Percentiles rank a stretch among this genome's conserved stretches.
These are phyloP conservation scores for Limnomonas spitsbergensis DNA, from an alignment of 139 green algal genomes.

Conservation along the genomic window DNA sequence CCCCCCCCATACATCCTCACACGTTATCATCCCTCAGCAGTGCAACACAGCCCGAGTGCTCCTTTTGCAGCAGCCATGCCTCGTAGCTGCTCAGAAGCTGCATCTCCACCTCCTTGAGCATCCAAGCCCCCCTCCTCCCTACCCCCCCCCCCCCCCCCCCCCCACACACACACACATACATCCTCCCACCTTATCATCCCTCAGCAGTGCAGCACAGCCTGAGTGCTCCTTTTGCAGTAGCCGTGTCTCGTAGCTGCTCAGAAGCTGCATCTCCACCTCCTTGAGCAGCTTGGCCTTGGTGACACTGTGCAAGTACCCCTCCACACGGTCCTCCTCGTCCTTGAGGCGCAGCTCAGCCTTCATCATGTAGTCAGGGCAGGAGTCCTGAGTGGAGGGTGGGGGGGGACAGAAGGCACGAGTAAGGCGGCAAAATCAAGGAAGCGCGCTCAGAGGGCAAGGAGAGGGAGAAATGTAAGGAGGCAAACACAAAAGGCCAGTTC, in stretches of 20 bases:
- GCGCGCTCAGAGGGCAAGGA: too few relatives aligned
- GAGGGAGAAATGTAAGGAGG: too few relatives aligned
- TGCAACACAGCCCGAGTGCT: constrained; percentile 79
- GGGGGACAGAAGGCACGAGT: too few relatives aligned
- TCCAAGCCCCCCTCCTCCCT: too few relatives aligned
- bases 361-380: constrained; percentile 93
- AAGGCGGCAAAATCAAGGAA: too few relatives aligned
- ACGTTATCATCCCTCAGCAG: constrained; percentile 94
- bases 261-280: constrained; percentile 85
- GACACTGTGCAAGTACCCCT: constrained; percentile 85
- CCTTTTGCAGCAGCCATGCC: constrained; percentile 89
- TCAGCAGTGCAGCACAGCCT: constrained; percentile 81
- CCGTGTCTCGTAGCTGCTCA: constrained; percentile 75
- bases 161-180: too few relatives aligned
- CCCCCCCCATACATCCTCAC: too few relatives aligned
- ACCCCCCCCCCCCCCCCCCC: too few relatives aligned
- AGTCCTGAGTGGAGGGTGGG: too few relatives aligned
- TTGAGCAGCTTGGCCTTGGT: constrained; percentile 87
- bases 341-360: constrained; percentile 87
- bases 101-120: constrained; percentile 83
- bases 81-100: constrained; percentile 87
- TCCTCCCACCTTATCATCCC: constrained; percentile 88
- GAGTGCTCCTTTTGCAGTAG: constrained; percentile 95
- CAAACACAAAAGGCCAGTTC: too few relatives aligned
- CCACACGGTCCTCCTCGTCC: constrained; percentile 88